Evolutionary conservation across 1,284 basidiomycete genomes (phyloP), one percentile per base, ranked within the genome.

Genomic region (Megacollybia platyphylla): DNA sequence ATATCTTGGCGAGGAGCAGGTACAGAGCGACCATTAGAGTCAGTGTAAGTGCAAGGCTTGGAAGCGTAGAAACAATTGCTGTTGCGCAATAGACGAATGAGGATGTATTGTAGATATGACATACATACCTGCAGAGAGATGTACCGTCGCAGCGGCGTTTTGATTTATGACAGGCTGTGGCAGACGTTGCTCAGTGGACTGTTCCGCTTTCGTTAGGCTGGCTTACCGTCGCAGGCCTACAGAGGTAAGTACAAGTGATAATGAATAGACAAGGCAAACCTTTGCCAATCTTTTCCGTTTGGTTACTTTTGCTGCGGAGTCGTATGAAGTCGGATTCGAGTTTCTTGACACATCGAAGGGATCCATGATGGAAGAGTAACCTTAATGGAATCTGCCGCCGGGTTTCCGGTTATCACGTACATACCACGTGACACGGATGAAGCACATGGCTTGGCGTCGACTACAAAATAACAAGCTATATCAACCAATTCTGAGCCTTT

Each of bases 21-120:
- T 7, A 87, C 85, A 11, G 76, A 69, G 36, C 80, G 77, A 27
- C 84, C 85, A 32, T 76, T 70, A n/a, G 80, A 67, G 51, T 87
- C 84, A 5, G 83, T 87, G 57, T 87, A 87, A 1, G 77, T 76
- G 59, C 85, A 87, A 32, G 72, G 64, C 60, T 87, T 87, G 47
- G 79, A 80, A 41, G 84, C 85, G 57, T 79, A 87, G 56, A 77
- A 84, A 52, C 84, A 87, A 55, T 87, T 87, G 57, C 81, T 81
- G 20, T 24, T 3, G 20, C 5, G 20, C 4, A 24, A 24, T 24
- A 24, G 20, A 5, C 20, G 20, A 24, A 24, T 24, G 5, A 24
- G 20, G 20, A 5, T 5, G 20, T 5, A 5, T 24, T 24, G 20
- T 3, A 24, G 5, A 3, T 24, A 24, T 24, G 20, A 3, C 20